phyloP scores from a whole-genome alignment of 2,329 filamentous ascomycete species.

The Teratosphaeriaceae sp. region DNA sequence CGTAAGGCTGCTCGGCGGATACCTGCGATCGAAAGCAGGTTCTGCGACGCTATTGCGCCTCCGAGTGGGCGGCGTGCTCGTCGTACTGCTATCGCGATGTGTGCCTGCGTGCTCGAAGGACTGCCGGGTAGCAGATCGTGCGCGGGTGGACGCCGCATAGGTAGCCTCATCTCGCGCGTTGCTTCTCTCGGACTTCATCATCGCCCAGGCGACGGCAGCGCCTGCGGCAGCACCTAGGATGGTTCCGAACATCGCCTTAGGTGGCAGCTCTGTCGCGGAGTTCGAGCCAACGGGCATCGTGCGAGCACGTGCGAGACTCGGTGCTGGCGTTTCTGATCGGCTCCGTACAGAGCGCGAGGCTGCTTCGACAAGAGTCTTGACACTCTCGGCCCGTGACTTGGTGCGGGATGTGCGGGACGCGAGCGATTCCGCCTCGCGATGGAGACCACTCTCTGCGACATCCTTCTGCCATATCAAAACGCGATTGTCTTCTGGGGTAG shows the following conservation, averaged over 20 bases:
- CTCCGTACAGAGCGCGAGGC: conserved; percentile 15
- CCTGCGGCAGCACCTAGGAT: conserved; percentile 74
- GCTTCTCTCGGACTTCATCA: conserved; percentile 54
- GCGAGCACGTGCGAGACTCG: conserved; percentile 11
- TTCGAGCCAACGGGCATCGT: conserved; percentile 13
- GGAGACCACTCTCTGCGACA: conserved; percentile 23
- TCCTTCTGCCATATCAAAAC: conserved; percentile 42
- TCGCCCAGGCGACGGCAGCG: conserved; percentile 68
- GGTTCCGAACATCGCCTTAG: conserved; percentile 52
- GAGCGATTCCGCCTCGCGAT: conserved; percentile 20
- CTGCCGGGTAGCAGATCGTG: conserved; percentile 2
- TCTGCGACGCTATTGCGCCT: conserved; percentile 27
- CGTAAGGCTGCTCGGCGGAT: conserved; percentile 16
- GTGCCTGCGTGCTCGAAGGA: not conserved
- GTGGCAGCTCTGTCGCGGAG: conserved; percentile 10
- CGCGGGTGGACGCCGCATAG: conserved; percentile 8
- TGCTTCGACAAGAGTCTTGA: conserved; percentile 19
- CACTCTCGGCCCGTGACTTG: conserved; percentile 20
- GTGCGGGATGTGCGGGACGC: conserved; percentile 16
- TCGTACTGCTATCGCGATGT: conserved; percentile 28
- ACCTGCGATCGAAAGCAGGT: conserved; percentile 20
- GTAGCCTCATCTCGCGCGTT: conserved; percentile 38
- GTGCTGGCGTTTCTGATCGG: conserved; percentile 10
- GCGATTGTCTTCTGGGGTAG: conserved; percentile 36
- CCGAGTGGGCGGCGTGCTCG: conserved; percentile 18